Evolutionary conservation across 2,329 filamentous ascomycete species (phyloP).

Genomic region (Xylogone sp.): DNA sequence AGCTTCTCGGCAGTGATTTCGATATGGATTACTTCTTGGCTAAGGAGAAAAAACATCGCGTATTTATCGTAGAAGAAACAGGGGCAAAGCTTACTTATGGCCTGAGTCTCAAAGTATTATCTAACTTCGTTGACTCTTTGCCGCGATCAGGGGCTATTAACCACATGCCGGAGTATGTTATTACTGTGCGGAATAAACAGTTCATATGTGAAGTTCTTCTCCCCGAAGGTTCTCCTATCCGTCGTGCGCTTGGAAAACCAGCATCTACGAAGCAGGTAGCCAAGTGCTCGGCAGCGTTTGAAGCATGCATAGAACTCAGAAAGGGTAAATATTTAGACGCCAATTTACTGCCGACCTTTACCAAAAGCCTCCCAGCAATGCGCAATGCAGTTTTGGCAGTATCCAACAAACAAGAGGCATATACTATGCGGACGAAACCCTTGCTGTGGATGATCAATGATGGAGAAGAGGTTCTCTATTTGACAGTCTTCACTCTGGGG

Average conservation of each 20-base stretch:
- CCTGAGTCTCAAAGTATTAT: constrained; percentile 67
- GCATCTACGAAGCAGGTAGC: constrained; percentile 71
- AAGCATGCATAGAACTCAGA: constrained; percentile 69
- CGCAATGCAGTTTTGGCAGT: constrained; percentile 83
- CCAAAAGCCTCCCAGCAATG: constrained; percentile 71
- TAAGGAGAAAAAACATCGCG: constrained; percentile 34
- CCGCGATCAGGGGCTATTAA: constrained; percentile 38
- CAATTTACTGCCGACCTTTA: constrained; percentile 69
- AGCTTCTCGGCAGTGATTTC: constrained; percentile 57
- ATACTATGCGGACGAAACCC: constrained; percentile 78
- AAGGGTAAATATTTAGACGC: constrained; percentile 66
- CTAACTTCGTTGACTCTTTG: constrained; percentile 69
- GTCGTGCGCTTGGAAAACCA: constrained; percentile 58
- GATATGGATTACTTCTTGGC: constrained; percentile 53
- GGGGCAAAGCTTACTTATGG: constrained; percentile 77
- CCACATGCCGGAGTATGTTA: constrained; percentile 54
- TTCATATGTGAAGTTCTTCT: constrained; percentile 78
- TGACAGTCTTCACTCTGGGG: constrained; percentile 57
- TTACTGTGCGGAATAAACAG: constrained; percentile 50
- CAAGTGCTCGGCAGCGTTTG: constrained; percentile 85
- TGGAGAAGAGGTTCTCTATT: constrained; percentile 51
- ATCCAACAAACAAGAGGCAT: constrained; percentile 70
- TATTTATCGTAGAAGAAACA: constrained; percentile 58
- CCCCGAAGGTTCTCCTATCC: constrained; percentile 70
- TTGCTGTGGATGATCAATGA: constrained; percentile 59